Base-by-base conservation (phyloP, 2,329 filamentous ascomycete species). In the Fusarium sp. region DNA sequence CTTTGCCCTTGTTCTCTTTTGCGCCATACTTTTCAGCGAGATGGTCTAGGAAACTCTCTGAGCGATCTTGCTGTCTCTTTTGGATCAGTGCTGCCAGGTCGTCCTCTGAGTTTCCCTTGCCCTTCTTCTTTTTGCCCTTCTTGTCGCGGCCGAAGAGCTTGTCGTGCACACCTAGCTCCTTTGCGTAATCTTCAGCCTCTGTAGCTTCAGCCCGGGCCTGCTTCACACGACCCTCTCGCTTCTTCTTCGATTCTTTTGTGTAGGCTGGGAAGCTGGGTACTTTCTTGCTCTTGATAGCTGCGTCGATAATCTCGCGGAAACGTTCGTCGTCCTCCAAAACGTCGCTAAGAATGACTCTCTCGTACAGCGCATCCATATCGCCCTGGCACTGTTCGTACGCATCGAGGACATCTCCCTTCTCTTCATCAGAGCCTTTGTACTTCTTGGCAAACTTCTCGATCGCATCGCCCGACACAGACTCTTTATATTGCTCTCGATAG, bases 351-450 rank as follows among this genome's bases (percentile, higher is more conserved):
- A 99, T 97, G 44, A 99, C 92, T 0, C 85, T 84, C 79, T 94
- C 89, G 81, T 97, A 98, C 2, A 99, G 83, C 23, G 82, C 82
- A 76, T 92, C 89, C 89, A 98, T 90, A 69, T 93, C 86, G 38
- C 96, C 96, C 78, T 94, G 86, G 77, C 83, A 84, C 72, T 90
- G 85, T 75, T 90, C 90, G 82, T 95, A 99, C 4, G 93, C 93
- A 18, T 86, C 84, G 9, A 99, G 84, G 3, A 99, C 76, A 79
- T 97, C 94, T 52, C 88, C 86, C 75, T 87, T 89, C 84, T 99
- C 96, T 81, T 98, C 94, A 6, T 94, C 92, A 1, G 94, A 95
- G 23, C 90, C 89, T 83, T 95, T 94, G 85, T 98, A 99, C 72
- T 92, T 86, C 35, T 86, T 84, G 66, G 93, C 89, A 77, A 98